Conservation (phyloP, 352 stramenopile species). For the Phytophthora pinifolia region DNA sequence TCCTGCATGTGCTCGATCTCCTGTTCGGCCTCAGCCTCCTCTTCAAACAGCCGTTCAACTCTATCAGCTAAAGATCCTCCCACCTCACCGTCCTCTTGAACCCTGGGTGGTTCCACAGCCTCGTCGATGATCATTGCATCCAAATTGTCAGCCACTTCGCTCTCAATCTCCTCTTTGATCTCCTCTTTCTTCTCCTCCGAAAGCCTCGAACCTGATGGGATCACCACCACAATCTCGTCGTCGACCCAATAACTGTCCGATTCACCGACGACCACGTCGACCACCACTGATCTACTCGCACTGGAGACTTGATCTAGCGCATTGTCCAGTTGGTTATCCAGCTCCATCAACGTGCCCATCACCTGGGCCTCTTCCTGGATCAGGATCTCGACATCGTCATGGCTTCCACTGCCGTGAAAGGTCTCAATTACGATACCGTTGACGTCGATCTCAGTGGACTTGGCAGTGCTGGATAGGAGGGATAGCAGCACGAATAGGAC, state of each 20-base stretch:
- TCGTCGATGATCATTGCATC: slow-evolving; percentile 17
- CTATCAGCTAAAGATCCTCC: not conserved
- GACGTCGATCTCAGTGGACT: slow-evolving; percentile 11
- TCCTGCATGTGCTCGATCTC: slow-evolving; percentile 19
- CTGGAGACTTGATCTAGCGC: slow-evolving; percentile 9
- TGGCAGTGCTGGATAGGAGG: not conserved
- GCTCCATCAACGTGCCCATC: slow-evolving; percentile 18
- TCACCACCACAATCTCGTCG: slow-evolving; percentile 19
- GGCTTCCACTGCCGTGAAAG: slow-evolving; percentile 2
- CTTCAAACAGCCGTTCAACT: slow-evolving; percentile 17
- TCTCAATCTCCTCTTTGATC: slow-evolving; percentile 20
- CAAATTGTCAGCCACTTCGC: slow-evolving; percentile 10
- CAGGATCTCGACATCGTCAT: slow-evolving; percentile 11
- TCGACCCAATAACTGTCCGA: slow-evolving; percentile 6
- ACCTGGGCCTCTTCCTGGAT: slow-evolving; percentile 20
- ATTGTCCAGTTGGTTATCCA: slow-evolving; percentile 15
- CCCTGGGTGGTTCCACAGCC: not conserved
- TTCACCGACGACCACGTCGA: slow-evolving; percentile 21
- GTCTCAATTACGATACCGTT: slow-evolving; percentile 3
- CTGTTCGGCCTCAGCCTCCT: slow-evolving; percentile 17
- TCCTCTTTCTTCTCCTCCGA: slow-evolving; percentile 15
- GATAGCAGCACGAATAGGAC: slow-evolving; percentile 6
- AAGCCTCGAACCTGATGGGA: slow-evolving; percentile 11
- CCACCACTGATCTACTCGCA: slow-evolving; percentile 3
- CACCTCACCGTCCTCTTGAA: not conserved